Evolutionary conservation across 164 flowering plant genomes (phyloP), one percentile per base, ranked within the genome.

Genomic region (Brasenia schreberi): DNA sequence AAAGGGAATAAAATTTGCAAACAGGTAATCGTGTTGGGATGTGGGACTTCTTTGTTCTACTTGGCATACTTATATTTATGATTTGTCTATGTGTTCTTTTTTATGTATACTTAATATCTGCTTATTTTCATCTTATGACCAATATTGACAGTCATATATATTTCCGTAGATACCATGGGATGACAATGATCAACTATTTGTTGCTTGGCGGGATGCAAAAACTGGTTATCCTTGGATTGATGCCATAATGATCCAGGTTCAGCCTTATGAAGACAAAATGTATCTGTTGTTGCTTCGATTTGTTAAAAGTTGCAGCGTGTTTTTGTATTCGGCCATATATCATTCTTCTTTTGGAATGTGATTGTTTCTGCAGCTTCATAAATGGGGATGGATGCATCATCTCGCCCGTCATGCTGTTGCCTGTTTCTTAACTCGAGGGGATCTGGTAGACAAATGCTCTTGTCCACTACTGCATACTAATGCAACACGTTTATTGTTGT

Each of bases 301-400:
- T n/a, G n/a, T n/a, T n/a, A n/a, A n/a, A n/a, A n/a, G n/a, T n/a
- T n/a, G n/a, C n/a, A n/a, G n/a, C n/a, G n/a, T n/a, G n/a, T n/a
- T n/a, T n/a, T n/a, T n/a, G n/a, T n/a, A n/a, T n/a, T n/a, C n/a
- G n/a, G n/a, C n/a, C n/a, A n/a, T n/a, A 44, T 6, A 44, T 44
- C 52, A 44, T 0, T 7, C 16, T 60, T 7, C 16, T 60, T 60
- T 1, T 60, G 7, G 7, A 60, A 17, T 60, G 19, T 60, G 6
- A 7, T 60, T 60, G 18, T 60, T 60, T 60, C 67, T 70, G 73
- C 70, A 90, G 98, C 92, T 93, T 44, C 78, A 70, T 12, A 83
- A 86, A 56, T 93, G 97, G 97, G 98, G 98, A 52, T 93, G 98
- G 98, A 89, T 93, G 84, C 98, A 90, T 74, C 98, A 90, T 81